phyloP scores from a whole-genome alignment of 164 flowering plant species.

The Berberis thunbergii region DNA sequence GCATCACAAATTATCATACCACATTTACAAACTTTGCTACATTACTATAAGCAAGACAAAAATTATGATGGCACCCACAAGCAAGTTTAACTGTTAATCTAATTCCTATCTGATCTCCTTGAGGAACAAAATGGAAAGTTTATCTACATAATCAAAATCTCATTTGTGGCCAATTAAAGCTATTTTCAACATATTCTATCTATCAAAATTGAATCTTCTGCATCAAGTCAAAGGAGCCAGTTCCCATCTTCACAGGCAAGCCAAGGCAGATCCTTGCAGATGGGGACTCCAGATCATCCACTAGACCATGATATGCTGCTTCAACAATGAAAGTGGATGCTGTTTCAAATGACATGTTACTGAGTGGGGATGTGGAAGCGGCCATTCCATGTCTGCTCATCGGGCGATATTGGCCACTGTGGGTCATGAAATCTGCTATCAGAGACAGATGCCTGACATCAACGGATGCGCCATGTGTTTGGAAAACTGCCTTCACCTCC shows the following conservation, averaged over 20 bases:
- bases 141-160: too few species aligned
- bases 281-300: constrained; percentile 69
- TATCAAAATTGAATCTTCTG: background rate
- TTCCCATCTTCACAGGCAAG: constrained; percentile 77
- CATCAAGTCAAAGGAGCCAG: constrained; percentile 60
- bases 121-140: too few species aligned
- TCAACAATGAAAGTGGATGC: constrained; percentile 70
- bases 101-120: too few species aligned
- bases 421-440: constrained; percentile 92
- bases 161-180: too few species aligned
- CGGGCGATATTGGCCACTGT: constrained; percentile 62
- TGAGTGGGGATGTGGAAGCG: constrained; percentile 62
- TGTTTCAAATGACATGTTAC: constrained; percentile 79
- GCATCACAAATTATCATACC: too few species aligned
- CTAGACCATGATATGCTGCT: constrained; percentile 56
- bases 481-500: constrained; percentile 59
- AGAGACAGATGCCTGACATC: constrained; percentile 61
- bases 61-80: too few species aligned
- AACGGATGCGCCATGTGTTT: constrained; percentile 54
- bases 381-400: constrained; percentile 79
- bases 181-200: background rate
- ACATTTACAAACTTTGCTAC: too few species aligned
- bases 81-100: too few species aligned
- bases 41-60: too few species aligned
- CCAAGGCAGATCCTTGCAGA: constrained; percentile 90